Evolutionary conservation across 768 basidiomycete species (phyloP).

Genomic region (Lactifluus rugatus): DNA sequence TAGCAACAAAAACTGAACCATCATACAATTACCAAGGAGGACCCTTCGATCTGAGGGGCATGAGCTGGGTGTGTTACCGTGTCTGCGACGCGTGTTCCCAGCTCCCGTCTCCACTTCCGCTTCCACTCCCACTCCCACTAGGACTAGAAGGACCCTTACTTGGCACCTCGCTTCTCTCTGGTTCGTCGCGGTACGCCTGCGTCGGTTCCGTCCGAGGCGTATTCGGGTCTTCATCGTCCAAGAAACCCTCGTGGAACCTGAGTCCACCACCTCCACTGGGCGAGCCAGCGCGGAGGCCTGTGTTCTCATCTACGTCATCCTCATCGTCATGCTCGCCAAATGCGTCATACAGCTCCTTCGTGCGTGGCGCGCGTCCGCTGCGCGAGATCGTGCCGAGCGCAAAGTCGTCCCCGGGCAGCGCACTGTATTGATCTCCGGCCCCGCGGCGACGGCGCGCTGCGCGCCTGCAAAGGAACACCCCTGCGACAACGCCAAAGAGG

Average conservation of each 20-base stretch:
- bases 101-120: slow-evolving; percentile 52
- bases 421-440: slow-evolving; percentile 42
- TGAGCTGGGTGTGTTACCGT: slow-evolving; percentile 23
- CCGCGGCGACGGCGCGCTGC: slow-evolving; percentile 31
- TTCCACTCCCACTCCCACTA: slow-evolving; percentile 24
- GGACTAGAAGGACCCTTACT: neutral
- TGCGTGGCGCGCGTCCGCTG: slow-evolving; percentile 29
- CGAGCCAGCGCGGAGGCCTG: slow-evolving; percentile 40
- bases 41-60: neutral
- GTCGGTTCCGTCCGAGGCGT: slow-evolving; percentile 22
- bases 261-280: slow-evolving; percentile 27
- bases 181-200: slow-evolving; percentile 47
- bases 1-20: neutral
- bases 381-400: slow-evolving; percentile 64
- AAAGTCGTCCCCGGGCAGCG: slow-evolving; percentile 58
- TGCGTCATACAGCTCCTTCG: slow-evolving; percentile 92
- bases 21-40: neutral
- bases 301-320: slow-evolving; percentile 66
- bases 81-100: slow-evolving; percentile 62
- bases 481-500: slow-evolving; percentile 60
- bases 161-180: slow-evolving; percentile 24
- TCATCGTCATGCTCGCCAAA: slow-evolving; percentile 85
- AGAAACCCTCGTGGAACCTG: slow-evolving; percentile 69
- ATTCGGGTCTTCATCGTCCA: slow-evolving; percentile 63
- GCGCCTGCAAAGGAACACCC: slow-evolving; percentile 76